A percentile compares a stretch with the other conserved stretches of the same genome.
phyloP scores from a whole-genome alignment of 345 rosid genomes.

The Populus pruinosa region DNA sequence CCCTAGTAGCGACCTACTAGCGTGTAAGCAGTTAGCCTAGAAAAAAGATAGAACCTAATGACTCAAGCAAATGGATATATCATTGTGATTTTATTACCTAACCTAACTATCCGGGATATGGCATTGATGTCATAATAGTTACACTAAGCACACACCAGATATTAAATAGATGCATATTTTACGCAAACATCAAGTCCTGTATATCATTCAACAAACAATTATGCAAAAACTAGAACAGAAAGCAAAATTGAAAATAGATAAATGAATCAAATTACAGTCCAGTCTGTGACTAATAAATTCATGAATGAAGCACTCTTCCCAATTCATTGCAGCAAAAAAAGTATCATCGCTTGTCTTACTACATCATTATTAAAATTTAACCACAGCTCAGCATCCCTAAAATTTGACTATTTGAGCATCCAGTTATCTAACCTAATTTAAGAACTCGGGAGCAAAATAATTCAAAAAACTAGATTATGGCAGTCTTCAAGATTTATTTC shows the following conservation, averaged over 20 bases:
- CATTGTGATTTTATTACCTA: neutral
- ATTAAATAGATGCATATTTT: neutral
- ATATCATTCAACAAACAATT: neutral
- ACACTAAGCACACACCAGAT: neutral
- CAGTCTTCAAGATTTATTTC: neutral
- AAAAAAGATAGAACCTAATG: neutral
- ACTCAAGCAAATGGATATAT: slow-evolving; percentile 3
- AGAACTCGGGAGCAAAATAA: neutral
- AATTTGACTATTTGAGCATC: neutral
- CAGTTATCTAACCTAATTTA: neutral
- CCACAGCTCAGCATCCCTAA: neutral
- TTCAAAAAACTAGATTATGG: neutral
- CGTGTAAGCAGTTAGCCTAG: slow-evolving; percentile 9
- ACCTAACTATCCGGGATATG: neutral
- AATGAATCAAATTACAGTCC: neutral
- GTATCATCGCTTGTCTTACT: neutral
- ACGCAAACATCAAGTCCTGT: neutral
- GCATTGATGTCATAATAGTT: neutral
- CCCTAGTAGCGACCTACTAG: slow-evolving; percentile 15
- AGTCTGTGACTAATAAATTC: neutral
- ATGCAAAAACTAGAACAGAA: neutral
- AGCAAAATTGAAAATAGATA: neutral
- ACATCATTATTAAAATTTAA: neutral
- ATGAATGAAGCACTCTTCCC: neutral
- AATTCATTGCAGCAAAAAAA: neutral